Conservation (phyloP, 176 grass and related monocot genomes). For the Chrysopogon serrulatus region DNA sequence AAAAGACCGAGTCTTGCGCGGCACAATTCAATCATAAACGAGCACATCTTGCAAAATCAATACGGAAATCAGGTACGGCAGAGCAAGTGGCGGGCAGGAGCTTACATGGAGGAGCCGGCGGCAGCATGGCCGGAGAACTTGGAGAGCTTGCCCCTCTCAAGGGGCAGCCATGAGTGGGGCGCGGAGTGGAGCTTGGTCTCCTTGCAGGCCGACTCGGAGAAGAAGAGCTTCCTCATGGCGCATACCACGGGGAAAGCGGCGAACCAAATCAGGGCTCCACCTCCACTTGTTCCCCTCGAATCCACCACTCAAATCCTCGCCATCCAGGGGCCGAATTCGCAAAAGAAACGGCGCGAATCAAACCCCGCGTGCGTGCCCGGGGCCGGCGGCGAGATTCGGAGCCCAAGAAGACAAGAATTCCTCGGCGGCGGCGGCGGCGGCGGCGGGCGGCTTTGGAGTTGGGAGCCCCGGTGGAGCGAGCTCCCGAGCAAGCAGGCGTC, state of each 20-base stretch:
- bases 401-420: slow-evolving; percentile 21
- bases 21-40: background rate
- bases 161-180: slow-evolving; percentile 82
- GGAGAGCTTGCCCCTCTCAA: slow-evolving; percentile 80
- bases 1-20: background rate
- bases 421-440: background rate
- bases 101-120: slow-evolving; percentile 83
- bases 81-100: background rate
- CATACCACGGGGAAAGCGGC: slow-evolving; percentile 23
- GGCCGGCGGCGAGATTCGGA: slow-evolving; percentile 11
- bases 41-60: background rate
- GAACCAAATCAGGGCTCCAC: slow-evolving; percentile 17
- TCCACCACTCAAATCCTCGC: slow-evolving; percentile 24
- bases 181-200: slow-evolving; percentile 84
- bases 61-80: background rate
- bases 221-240: slow-evolving; percentile 95
- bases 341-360: slow-evolving; percentile 20
- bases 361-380: background rate
- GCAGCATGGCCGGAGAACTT: slow-evolving; percentile 61
- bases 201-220: slow-evolving; percentile 75
- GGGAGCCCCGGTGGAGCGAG: background rate
- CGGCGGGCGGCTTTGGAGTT: background rate
- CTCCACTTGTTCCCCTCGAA: background rate
- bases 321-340: slow-evolving; percentile 13
- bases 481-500: background rate